These are phyloP conservation scores for Hanseniaspora meyeri DNA, from an alignment of 805 yeast genomes.

Conservation along the genomic window DNA sequence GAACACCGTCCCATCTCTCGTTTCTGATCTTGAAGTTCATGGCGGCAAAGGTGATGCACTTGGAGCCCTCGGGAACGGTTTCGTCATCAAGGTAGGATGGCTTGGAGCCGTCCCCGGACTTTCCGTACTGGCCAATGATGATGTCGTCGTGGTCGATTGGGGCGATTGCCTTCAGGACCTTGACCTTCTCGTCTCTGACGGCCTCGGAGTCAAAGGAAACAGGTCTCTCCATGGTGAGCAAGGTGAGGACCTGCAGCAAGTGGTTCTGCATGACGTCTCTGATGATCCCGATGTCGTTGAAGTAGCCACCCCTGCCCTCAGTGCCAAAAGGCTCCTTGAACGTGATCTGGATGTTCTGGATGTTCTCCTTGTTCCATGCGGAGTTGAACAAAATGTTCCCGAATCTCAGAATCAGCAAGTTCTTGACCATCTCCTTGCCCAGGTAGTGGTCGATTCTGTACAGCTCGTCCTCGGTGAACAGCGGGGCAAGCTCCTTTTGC, in stretches of 20 bases:
- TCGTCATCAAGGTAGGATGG: slow-evolving; percentile 89
- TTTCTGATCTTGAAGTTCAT: slow-evolving; percentile 64
- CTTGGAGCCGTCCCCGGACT: slow-evolving; percentile 73
- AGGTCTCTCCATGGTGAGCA: slow-evolving; percentile 93
- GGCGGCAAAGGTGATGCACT: slow-evolving; percentile 88
- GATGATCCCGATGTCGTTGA: slow-evolving; percentile 86
- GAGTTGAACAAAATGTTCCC: slow-evolving; percentile 80
- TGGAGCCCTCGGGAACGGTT: slow-evolving; percentile 69
- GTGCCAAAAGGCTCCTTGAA: slow-evolving; percentile 99
- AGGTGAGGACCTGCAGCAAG: slow-evolving; percentile 78
- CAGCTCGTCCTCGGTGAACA: slow-evolving; percentile 81
- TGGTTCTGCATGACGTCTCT: slow-evolving; percentile 99
- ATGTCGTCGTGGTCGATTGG: slow-evolving; percentile 54
- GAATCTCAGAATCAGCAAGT: slow-evolving; percentile 75
- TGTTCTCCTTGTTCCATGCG: slow-evolving; percentile 75
- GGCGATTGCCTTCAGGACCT: slow-evolving; percentile 70
- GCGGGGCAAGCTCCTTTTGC: slow-evolving; percentile 66
- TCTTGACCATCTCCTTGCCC: slow-evolving; percentile 97
- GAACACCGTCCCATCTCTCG: slow-evolving; percentile 98
- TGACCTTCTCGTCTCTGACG: slow-evolving; percentile 91
- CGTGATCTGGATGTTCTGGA: slow-evolving; percentile 71
- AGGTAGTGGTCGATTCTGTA: slow-evolving; percentile 94
- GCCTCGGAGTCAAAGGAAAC: slow-evolving; percentile 83
- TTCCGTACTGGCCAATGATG: slow-evolving; percentile 76
- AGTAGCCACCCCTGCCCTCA: slow-evolving; percentile 97